Evolutionary conservation across 163 green algal species (phyloP).

Genomic region (Scenedesmus sp.): DNA sequence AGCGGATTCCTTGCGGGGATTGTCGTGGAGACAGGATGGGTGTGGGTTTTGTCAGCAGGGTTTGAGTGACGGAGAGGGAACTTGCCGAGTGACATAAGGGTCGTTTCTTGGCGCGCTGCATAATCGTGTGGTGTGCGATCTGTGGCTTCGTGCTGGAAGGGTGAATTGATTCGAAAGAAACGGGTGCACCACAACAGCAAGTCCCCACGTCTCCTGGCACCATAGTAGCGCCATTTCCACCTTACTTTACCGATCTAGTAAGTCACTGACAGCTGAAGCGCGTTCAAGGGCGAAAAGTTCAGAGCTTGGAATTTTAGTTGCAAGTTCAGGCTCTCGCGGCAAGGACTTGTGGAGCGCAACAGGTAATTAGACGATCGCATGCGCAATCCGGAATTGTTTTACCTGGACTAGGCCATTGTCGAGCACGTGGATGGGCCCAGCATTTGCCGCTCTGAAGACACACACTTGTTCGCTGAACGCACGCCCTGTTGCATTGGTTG

Average conservation of each 20-base stretch:
- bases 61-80: neutral
- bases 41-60: neutral
- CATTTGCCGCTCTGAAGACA: neutral
- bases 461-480: neutral
- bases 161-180: neutral
- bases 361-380: neutral
- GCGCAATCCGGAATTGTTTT: neutral
- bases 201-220: neutral
- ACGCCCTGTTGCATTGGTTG: neutral
- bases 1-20: too few relatives aligned
- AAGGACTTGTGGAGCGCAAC: neutral
- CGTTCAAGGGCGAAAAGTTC: neutral
- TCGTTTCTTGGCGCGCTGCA: neutral
- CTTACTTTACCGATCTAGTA: neutral
- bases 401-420: neutral
- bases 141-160: neutral
- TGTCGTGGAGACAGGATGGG: neutral
- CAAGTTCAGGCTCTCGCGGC: neutral
- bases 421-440: neutral
- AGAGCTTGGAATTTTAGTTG: neutral
- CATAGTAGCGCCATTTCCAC: neutral
- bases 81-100: neutral
- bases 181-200: constrained; percentile 5
- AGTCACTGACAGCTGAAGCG: neutral
- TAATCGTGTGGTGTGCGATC: neutral